These are phyloP conservation scores for Phoma sp. DNA, from an alignment of 2,329 filamentous ascomycete species.

Conservation along the genomic window DNA sequence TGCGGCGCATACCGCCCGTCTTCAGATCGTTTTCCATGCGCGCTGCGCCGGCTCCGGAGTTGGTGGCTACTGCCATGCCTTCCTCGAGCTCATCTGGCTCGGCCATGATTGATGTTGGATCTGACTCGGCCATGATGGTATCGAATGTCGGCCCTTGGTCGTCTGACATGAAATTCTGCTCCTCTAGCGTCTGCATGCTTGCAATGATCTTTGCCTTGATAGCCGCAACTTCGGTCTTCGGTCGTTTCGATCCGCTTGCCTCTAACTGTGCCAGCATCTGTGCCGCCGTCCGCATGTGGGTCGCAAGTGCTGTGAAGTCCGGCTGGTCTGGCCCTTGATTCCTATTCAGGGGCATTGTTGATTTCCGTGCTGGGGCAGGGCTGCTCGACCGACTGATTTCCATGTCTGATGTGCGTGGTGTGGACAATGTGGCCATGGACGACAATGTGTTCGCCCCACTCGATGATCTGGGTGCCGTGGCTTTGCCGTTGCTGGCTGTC, in stretches of 20 bases:
- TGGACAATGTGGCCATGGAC: slow-evolving; percentile 66
- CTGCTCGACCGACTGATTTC: slow-evolving; percentile 73
- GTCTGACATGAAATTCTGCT: slow-evolving; percentile 81
- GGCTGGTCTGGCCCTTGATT: slow-evolving; percentile 71
- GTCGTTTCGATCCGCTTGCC: slow-evolving; percentile 79
- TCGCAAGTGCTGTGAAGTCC: slow-evolving; percentile 82
- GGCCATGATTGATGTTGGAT: slow-evolving; percentile 59
- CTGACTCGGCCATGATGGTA: slow-evolving; percentile 78
- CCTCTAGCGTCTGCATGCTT: slow-evolving; percentile 87
- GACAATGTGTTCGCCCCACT: slow-evolving; percentile 69
- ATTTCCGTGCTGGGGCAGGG: slow-evolving; percentile 66
- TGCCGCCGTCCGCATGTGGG: slow-evolving; percentile 85
- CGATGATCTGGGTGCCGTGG: slow-evolving; percentile 61
- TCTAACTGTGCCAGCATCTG: slow-evolving; percentile 88
- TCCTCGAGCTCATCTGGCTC: slow-evolving; percentile 64
- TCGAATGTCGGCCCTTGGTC: slow-evolving; percentile 80
- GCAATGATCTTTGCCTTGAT: slow-evolving; percentile 88
- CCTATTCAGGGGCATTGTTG: slow-evolving; percentile 64
- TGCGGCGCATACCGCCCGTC: slow-evolving; percentile 80
- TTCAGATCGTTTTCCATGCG: slow-evolving; percentile 91
- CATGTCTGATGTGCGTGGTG: slow-evolving; percentile 73
- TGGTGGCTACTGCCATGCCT: slow-evolving; percentile 61
- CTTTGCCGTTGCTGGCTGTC: slow-evolving; percentile 32
- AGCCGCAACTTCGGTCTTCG: slow-evolving; percentile 79
- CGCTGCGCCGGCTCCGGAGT: slow-evolving; percentile 76